Conservation (phyloP, 2,329 filamentous ascomycete genomes). For the Gaeumannomyces sp. region DNA sequence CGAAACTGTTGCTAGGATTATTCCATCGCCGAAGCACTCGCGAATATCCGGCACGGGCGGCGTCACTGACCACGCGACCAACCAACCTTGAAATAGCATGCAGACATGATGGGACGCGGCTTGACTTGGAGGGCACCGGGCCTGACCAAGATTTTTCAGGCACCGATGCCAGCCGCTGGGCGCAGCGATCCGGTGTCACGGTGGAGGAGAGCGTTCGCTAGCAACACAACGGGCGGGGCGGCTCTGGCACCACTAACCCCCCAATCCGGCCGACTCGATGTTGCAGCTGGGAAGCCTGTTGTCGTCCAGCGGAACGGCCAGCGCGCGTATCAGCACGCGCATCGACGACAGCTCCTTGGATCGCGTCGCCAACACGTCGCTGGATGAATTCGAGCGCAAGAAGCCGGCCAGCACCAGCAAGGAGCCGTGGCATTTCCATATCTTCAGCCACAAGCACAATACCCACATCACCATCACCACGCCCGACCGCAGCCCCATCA, state of each 20-base stretch:
- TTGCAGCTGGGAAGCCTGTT: neutral
- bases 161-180: neutral
- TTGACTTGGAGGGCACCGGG: neutral
- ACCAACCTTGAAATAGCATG: neutral
- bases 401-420: constrained; percentile 17
- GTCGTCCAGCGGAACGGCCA: neutral
- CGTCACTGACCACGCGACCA: neutral
- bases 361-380: neutral
- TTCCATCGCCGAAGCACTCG: neutral
- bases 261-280: neutral
- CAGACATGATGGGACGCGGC: neutral
- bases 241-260: neutral
- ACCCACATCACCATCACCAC: constrained; percentile 86
- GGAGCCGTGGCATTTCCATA: constrained; percentile 77
- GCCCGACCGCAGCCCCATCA: constrained; percentile 70
- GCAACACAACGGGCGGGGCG: neutral
- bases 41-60: neutral
- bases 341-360: neutral
- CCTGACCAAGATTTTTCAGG: neutral
- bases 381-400: neutral
- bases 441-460: constrained; percentile 88
- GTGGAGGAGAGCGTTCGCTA: constrained; percentile 6
- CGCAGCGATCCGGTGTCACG: neutral
- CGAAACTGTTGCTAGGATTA: too few species aligned
- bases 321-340: neutral